phyloP scores from a whole-genome alignment of 2,329 filamentous ascomycete species.

The Colletotrichum sidae region DNA sequence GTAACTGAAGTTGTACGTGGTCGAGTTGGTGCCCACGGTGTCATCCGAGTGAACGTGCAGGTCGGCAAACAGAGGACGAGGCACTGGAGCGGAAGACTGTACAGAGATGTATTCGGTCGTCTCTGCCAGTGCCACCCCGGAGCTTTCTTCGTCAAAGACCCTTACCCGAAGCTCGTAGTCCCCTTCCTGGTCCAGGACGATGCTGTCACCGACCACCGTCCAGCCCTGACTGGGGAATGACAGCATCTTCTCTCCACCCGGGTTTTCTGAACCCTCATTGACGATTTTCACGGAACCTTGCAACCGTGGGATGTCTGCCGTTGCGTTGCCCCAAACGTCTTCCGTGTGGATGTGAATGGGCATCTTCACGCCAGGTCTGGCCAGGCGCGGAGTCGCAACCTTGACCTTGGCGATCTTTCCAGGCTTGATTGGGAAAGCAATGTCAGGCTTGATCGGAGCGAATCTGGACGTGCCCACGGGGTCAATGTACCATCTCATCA shows the following conservation, averaged over 20 bases:
- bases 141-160: neutral
- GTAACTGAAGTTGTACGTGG: conserved; percentile 51
- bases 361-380: conserved; percentile 38
- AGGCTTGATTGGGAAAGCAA: conserved; percentile 42
- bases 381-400: conserved; percentile 39
- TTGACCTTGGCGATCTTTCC: conserved; percentile 40
- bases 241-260: neutral
- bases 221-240: conserved; percentile 20
- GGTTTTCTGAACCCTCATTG: neutral
- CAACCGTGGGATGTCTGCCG: conserved; percentile 34
- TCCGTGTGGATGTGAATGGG: conserved; percentile 42
- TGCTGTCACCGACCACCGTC: conserved; percentile 16
- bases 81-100: conserved; percentile 37
- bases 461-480: conserved; percentile 50
- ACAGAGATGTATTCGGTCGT: conserved; percentile 38
- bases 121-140: neutral
- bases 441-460: conserved; percentile 48
- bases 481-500: conserved; percentile 51
- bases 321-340: conserved; percentile 45
- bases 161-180: conserved; percentile 21
- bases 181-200: neutral
- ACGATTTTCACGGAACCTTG: neutral
- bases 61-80: conserved; percentile 46
- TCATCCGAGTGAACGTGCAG: conserved; percentile 52
- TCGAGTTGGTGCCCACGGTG: conserved; percentile 50